Conservation (phyloP, 805 yeast species). For the Zygotorulaspora danielsina region DNA sequence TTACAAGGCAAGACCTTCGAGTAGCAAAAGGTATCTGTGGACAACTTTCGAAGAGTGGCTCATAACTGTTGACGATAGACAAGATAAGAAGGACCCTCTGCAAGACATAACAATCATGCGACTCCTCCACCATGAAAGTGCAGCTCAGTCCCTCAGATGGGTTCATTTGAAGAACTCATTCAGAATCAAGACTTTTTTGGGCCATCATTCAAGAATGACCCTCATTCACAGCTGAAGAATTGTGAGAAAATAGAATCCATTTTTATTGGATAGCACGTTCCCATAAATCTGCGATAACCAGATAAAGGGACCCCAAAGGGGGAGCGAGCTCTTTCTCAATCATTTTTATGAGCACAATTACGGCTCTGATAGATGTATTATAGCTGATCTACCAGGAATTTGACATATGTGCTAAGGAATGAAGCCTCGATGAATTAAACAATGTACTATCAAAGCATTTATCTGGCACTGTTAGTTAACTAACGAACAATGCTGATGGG, state of each 20-base stretch:
- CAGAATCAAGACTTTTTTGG: conserved; percentile 12
- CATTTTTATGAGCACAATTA: conserved; percentile 39
- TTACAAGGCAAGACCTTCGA: conserved; percentile 11
- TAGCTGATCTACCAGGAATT: conserved; percentile 38
- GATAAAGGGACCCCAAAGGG: conserved; percentile 1
- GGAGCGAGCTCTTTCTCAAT: conserved; percentile 1
- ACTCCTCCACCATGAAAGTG: background rate
- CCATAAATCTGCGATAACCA: background rate
- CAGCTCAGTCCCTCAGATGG: conserved; percentile 9
- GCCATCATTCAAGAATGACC: conserved; percentile 14
- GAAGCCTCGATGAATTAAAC: background rate
- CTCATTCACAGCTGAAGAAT: background rate
- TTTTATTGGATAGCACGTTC: background rate
- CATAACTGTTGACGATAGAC: conserved; percentile 2
- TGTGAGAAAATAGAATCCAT: background rate
- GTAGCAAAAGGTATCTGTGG: conserved; percentile 9
- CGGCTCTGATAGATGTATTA: conserved; percentile 42
- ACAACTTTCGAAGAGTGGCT: conserved; percentile 2
- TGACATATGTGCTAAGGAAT: conserved; percentile 42
- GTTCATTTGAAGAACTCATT: conserved; percentile 7
- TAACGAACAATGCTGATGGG: conserved; percentile 2
- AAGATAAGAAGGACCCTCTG: background rate
- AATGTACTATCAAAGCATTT: background rate
- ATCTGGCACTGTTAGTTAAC: conserved; percentile 3
- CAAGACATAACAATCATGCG: background rate